Conservation (phyloP, 768 basidiomycete species). For the Amanita molliuscula region DNA sequence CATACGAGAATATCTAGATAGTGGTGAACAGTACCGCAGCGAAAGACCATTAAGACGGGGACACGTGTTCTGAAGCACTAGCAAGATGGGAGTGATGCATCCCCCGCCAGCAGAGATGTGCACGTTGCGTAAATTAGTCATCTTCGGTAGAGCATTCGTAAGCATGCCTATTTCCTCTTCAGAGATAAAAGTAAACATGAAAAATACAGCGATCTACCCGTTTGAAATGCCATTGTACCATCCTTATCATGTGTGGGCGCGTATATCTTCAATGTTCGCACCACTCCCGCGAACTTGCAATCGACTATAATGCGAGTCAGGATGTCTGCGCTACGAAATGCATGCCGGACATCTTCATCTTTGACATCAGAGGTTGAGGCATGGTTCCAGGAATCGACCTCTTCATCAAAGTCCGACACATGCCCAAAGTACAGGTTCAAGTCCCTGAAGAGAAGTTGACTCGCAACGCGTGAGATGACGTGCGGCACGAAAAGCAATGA, state of each 20-base stretch:
- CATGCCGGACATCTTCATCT: slow-evolving; percentile 39
- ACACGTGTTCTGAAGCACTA: slow-evolving; percentile 38
- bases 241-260: slow-evolving; percentile 37
- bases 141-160: slow-evolving; percentile 54
- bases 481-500: slow-evolving; percentile 56
- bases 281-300: slow-evolving; percentile 42
- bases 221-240: slow-evolving; percentile 52
- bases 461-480: slow-evolving; percentile 55
- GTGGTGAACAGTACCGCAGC: slow-evolving; percentile 30
- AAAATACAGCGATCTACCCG: slow-evolving; percentile 27
- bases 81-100: slow-evolving; percentile 40
- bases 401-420: slow-evolving; percentile 13
- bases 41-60: slow-evolving; percentile 49
- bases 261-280: slow-evolving; percentile 49
- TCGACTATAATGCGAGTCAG: slow-evolving; percentile 58
- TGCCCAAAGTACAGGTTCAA: slow-evolving; percentile 53
- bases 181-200: neutral
- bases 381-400: slow-evolving; percentile 9
- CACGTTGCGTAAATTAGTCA: slow-evolving; percentile 47
- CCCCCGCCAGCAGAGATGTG: slow-evolving; percentile 50
- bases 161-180: slow-evolving; percentile 43
- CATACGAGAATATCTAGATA: neutral
- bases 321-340: slow-evolving; percentile 61
- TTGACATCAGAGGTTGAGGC: slow-evolving; percentile 11
- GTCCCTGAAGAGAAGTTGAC: slow-evolving; percentile 54